Conservation (phyloP, 495 filamentous ascomycete species). For the Staphylotrichum tortipilum region DNA sequence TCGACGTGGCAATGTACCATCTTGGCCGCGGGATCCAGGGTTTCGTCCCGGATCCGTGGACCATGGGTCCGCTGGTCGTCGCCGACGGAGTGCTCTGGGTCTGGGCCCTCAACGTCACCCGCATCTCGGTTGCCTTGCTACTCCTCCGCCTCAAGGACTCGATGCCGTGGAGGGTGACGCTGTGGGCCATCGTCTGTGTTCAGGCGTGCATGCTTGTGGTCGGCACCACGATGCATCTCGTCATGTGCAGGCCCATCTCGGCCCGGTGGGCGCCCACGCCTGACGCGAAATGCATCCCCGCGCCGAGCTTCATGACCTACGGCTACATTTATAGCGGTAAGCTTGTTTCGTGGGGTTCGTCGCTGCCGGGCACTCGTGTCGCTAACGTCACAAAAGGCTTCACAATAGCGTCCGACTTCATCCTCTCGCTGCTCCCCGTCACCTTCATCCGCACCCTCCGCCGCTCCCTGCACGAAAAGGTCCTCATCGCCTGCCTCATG, state of each 20-base stretch:
- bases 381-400: not conserved
- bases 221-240: conserved; percentile 3
- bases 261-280: conserved; percentile 1
- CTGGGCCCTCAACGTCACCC: not conserved
- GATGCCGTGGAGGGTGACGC: not conserved
- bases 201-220: not conserved
- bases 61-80: not conserved
- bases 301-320: not conserved
- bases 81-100: conserved; percentile 3
- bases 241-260: conserved; percentile 2
- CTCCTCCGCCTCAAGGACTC: not conserved
- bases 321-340: not conserved
- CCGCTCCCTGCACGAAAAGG: not conserved
- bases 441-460: conserved; percentile 2
- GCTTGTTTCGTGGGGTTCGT: not conserved
- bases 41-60: not conserved
- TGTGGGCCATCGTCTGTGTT: not conserved
- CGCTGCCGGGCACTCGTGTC: not conserved
- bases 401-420: not conserved
- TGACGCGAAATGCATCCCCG: not conserved
- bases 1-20: conserved; percentile 2
- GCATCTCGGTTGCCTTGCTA: conserved; percentile 1
- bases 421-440: conserved; percentile 1
- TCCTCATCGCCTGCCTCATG: conserved; percentile 1
- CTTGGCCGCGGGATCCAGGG: not conserved